Evolutionary conservation across 306 rosid genomes (phyloP), one percentile per base, ranked within the genome.

Genomic region (Delonix regia): DNA sequence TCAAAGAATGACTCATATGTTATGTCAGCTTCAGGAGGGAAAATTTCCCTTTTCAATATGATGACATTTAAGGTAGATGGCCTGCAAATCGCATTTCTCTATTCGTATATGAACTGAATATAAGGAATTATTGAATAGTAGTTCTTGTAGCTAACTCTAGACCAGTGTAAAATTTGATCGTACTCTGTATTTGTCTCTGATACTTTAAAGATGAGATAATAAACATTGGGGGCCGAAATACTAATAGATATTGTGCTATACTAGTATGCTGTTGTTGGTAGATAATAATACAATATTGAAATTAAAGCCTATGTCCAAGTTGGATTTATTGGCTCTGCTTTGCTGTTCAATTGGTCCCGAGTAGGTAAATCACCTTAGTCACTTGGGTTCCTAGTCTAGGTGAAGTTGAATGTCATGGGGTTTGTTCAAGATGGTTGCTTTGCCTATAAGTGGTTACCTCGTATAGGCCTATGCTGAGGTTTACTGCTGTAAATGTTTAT

Each of bases 21-120:
- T 62, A 91, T 96, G 98, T 96, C 99, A 81, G 98, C 99, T 62
- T 96, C 99, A 1, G 99, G 99, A 65, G 99, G 99, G 14, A 96
- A 96, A 86, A 93, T 96, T 85, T 96, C 99, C 80, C 84, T 96
- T 44, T 96, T 96, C 91, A 96, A 96, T 85, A 96, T 96, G 99
- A 96, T 96, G 99, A 96, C 99, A 21, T 96, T 96, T 88, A 93
- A 90, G 99, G 99, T 90, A 88, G 69, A 33, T 68, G 25, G 19
- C 77, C 74, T 77, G 73, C 71, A 48, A 18, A 21, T 51, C 73
- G 22, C 52, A 44, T 76, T 25, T 80, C 68, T 66, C 22, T 49
- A 68, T 69, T 33, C 28, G 22, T 60, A 56, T 52, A 69, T 71
- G 14, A 21, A 69, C 38, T 52, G 65, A 73, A 56, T 68, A 4